Evolutionary conservation across 2,329 filamentous ascomycete genomes (phyloP).

Genomic region (Hirsutella rhossiliensis): DNA sequence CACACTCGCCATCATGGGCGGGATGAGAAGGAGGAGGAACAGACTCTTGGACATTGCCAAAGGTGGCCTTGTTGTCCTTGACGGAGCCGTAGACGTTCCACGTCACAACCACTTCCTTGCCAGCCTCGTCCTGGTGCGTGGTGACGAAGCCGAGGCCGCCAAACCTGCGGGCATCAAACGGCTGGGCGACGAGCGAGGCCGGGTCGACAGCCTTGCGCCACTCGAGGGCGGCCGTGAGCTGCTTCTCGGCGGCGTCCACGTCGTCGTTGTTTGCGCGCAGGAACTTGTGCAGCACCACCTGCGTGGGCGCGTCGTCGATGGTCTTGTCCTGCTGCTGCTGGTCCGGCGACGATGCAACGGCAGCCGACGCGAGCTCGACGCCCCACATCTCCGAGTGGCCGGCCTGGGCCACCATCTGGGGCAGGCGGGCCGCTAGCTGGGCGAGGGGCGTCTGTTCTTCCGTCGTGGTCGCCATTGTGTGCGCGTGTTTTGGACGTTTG

Average conservation of each 20-base stretch:
- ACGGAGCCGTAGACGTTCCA: constrained; percentile 92
- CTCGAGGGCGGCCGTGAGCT: constrained; percentile 66
- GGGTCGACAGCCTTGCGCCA: constrained; percentile 76
- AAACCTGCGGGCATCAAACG: constrained; percentile 61
- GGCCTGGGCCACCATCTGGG: constrained; percentile 42
- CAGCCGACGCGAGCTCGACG: constrained; percentile 43
- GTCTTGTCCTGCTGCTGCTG: constrained; percentile 7
- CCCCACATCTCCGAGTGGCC: constrained; percentile 78
- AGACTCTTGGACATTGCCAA: constrained; percentile 71
- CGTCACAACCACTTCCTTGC: constrained; percentile 56
- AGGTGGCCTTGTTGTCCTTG: constrained; percentile 72
- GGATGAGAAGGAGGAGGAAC: constrained; percentile 19
- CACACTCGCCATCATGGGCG: no score
- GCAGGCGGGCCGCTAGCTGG: constrained; percentile 46
- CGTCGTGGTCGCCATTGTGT: background rate
- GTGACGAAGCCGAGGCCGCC: constrained; percentile 71
- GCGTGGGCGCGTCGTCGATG: constrained; percentile 58
- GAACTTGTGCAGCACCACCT: constrained; percentile 85
- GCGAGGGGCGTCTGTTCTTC: constrained; percentile 27
- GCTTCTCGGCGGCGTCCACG: constrained; percentile 58
- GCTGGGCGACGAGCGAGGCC: constrained; percentile 47
- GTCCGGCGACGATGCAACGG: background rate
- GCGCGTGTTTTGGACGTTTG: background rate
- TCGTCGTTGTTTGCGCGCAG: constrained; percentile 80
- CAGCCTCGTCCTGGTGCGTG: constrained; percentile 44